Evolutionary conservation across 257 asterid genomes (phyloP).

Genomic region (Henckelia pumila): DNA sequence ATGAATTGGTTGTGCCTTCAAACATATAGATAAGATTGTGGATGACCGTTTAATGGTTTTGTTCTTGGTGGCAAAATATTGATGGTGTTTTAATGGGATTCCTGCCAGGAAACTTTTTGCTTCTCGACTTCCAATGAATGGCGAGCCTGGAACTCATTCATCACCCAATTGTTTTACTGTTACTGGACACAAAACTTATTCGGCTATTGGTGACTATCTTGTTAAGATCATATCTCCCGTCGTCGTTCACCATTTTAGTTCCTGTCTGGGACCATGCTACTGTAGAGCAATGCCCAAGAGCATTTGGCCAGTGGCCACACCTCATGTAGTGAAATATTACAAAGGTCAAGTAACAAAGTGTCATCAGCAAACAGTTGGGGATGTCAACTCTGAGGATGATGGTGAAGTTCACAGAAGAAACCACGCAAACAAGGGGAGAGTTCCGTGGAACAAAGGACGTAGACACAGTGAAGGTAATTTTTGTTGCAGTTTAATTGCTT

Average conservation of each 20-base stretch:
- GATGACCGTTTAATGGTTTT: neutral
- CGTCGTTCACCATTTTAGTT: slow-evolving; percentile 28
- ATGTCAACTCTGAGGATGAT: slow-evolving; percentile 27
- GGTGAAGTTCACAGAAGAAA: slow-evolving; percentile 36
- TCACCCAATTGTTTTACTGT: slow-evolving; percentile 26
- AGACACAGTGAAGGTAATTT: slow-evolving; percentile 72
- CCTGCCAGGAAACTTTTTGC: slow-evolving; percentile 49
- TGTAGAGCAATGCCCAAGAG: slow-evolving; percentile 31
- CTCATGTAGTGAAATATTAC: slow-evolving; percentile 30
- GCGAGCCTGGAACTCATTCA: slow-evolving; percentile 23
- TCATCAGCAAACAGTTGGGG: slow-evolving; percentile 6
- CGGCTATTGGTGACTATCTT: slow-evolving; percentile 24
- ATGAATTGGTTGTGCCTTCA: slow-evolving; percentile 4
- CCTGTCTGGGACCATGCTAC: slow-evolving; percentile 26
- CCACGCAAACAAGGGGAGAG: slow-evolving; percentile 70
- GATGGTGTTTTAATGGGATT: slow-evolving; percentile 26
- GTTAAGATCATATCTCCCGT: slow-evolving; percentile 34
- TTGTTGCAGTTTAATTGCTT: slow-evolving; percentile 15
- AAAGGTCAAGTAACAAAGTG: slow-evolving; percentile 21
- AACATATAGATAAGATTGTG: neutral
- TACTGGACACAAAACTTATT: slow-evolving; percentile 29
- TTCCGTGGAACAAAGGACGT: slow-evolving; percentile 91
- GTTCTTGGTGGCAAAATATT: neutral
- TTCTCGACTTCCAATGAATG: slow-evolving; percentile 34
- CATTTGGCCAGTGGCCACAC: slow-evolving; percentile 23